Base-by-base conservation (phyloP, 2,329 filamentous ascomycete species). In the Talaromyces sp. region DNA sequence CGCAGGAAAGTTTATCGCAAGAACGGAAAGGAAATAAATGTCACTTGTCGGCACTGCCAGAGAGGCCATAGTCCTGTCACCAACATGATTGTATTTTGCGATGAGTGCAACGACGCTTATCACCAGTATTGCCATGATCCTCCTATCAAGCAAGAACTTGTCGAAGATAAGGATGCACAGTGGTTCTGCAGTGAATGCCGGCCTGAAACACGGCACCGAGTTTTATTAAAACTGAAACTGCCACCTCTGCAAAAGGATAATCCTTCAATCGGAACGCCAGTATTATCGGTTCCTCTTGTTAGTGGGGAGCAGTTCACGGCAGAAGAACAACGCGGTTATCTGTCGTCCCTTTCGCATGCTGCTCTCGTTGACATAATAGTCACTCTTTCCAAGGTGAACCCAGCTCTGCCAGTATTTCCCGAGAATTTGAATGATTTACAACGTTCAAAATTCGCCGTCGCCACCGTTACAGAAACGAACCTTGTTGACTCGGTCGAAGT, bases 71-170 rank as follows among this genome's bases (percentile, higher is more conserved):
- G 89, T 71, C 88, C 90, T 3, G 75, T 82, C n/a, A 87, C 81
- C 70, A 95, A 95, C 77, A 86, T 88, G 78, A 93, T 96, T 73
- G 91, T 95, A 2, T 92, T 93, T 76, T 96, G 92, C 78, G 90
- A 94, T 76, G 88, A 88, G 16, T 96, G 92, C 79, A 91, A 92
- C 74, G 82, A 83, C 35, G 86, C 88, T 48, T 96, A 92, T 85
- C 92, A 96, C 76, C 90, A 93, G 74, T 86, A 87, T 71, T 96
- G 92, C 72, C 91, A 96, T 75, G 85, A 90, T 65, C 91, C 91
- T 1, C 84, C 85, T 9, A 91, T 96, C 66, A 83, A 84, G n/a
- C 85, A 89, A 67, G 85, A 88, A 19, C 86, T 90, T 22, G 85
- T 93, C 56, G 83, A 83, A 41, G 84, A 91, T 66, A 82, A 87